Conservation (phyloP, 768 basidiomycete genomes). For the Rhizopogon vinicolor region DNA sequence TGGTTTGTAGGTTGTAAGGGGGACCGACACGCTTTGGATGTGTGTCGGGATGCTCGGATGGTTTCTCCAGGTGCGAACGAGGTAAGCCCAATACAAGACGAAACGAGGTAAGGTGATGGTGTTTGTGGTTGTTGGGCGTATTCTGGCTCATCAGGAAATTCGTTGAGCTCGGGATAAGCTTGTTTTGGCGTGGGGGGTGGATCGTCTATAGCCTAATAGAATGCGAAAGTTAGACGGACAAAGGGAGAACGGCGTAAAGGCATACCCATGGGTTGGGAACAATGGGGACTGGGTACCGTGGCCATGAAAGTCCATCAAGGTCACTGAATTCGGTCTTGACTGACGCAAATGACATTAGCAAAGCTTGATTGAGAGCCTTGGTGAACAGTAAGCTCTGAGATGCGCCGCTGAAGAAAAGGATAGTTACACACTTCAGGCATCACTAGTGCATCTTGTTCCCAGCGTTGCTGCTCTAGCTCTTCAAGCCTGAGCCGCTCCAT, state of each 20-base stretch:
- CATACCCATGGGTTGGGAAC: slow-evolving; percentile 23
- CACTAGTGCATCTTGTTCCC: slow-evolving; percentile 52
- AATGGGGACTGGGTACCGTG: slow-evolving; percentile 29
- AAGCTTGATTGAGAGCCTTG: slow-evolving; percentile 27
- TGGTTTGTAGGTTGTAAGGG: slow-evolving; percentile 24
- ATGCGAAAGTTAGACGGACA: neutral
- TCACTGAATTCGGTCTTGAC: slow-evolving; percentile 62
- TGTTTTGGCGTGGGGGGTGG: slow-evolving; percentile 21
- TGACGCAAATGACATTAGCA: slow-evolving; percentile 39
- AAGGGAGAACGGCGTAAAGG: neutral
- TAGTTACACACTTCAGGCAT: slow-evolving; percentile 45
- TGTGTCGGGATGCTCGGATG: slow-evolving; percentile 29
- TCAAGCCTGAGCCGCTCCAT: slow-evolving; percentile 42
- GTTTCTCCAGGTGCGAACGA: slow-evolving; percentile 34
- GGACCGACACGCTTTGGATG: slow-evolving; percentile 11
- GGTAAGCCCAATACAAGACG: slow-evolving; percentile 33
- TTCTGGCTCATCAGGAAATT: slow-evolving; percentile 9
- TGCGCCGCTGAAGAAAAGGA: neutral
- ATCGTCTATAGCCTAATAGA: slow-evolving; percentile 19
- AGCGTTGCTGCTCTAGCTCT: slow-evolving; percentile 48
- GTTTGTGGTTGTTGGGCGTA: slow-evolving; percentile 1
- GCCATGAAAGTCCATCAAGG: slow-evolving; percentile 55
- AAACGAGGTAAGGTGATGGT: slow-evolving; percentile 23
- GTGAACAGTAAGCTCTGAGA: neutral
- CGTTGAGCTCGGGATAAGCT: slow-evolving; percentile 14